Base-by-base conservation (phyloP, 306 rosid species). In the Cajanus cajan region DNA sequence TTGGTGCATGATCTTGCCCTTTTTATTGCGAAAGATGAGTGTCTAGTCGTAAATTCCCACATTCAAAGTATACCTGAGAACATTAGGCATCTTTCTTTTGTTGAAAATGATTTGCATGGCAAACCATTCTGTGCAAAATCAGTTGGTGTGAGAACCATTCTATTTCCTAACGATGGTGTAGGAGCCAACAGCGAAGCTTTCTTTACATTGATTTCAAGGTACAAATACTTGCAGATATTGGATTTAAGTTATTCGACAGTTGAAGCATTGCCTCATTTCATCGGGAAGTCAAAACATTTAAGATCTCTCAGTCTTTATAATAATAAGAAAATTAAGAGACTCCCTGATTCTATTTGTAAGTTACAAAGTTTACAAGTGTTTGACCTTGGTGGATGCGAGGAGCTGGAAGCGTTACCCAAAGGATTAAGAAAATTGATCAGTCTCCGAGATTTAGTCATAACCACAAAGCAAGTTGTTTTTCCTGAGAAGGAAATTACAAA, bases 1-100 rank as follows among this genome's bases (percentile, higher is more conserved):
- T 61, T 86, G 0, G 47, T 79, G 8, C 88, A 87, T 50, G 85
- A 84, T 39, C 77, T 87, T 22, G 85, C 83, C 10, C 8, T 24
- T 0, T 75, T 12, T 19, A 55, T 82, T 59, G 69, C 82, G 0
- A 33, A 68, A 50, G 52, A 10, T 13, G 86, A 78, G 21, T 83
- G 48, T 7, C 45, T 33, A 44, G 16, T 4, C 0, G 3, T 64
- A 4, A 75, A 62, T 36, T 31, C 36, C 1, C 14, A 11, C 8
- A 22, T 22, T 19, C 19, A 2, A 2, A 11, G 41, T 39, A 51
- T 66, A 52, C 2, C 57, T 10, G 10, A 78, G 8, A 14, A 64
- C 8, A 68, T 37, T 16, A 33, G 41, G 7, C 70, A 61, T 39
- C 19, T 73, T 2, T 66, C 81, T n/a, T n/a, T n/a, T n/a, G n/a